phyloP scores from a whole-genome alignment of 306 rosid species.

The Urtica urens region DNA sequence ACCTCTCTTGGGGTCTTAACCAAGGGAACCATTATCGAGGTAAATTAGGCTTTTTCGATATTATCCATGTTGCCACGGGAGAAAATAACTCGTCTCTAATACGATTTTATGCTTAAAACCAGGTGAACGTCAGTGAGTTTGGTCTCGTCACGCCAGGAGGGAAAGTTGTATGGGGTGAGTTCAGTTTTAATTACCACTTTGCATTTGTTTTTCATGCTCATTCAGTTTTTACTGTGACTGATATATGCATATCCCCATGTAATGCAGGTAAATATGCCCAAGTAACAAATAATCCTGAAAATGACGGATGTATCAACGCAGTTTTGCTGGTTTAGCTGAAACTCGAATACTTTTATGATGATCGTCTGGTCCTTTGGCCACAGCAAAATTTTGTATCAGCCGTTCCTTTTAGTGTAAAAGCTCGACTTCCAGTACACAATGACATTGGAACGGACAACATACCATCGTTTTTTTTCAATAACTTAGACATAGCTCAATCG shows the following conservation, averaged over 20 bases:
- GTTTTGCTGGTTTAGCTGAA: constrained; percentile 60
- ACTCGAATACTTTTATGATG: too few species aligned
- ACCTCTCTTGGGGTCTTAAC: constrained; percentile 87
- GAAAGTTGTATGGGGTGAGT: constrained; percentile 97
- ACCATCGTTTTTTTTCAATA: too few species aligned
- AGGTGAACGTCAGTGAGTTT: constrained; percentile 92
- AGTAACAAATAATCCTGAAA: constrained; percentile 88
- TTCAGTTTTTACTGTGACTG: constrained; percentile 1
- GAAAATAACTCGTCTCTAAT: background rate
- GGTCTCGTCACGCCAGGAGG: constrained; percentile 95
- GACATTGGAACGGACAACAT: too few species aligned
- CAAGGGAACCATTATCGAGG: constrained; percentile 92
- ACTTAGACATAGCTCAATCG: too few species aligned
- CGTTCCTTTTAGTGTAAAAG: too few species aligned
- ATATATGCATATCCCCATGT: constrained; percentile 5
- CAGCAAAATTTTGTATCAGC: too few species aligned
- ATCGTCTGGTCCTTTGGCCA: too few species aligned
- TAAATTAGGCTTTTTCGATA: constrained; percentile 1
- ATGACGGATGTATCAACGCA: constrained; percentile 85
- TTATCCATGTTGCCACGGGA: background rate
- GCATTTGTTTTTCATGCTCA: too few species aligned
- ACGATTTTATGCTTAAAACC: constrained; percentile 14
- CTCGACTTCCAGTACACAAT: too few species aligned
- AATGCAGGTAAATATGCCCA: constrained; percentile 86
- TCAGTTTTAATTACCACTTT: background rate